Base-by-base conservation (phyloP, 257 asterid species). In the Marsdenia floribunda region DNA sequence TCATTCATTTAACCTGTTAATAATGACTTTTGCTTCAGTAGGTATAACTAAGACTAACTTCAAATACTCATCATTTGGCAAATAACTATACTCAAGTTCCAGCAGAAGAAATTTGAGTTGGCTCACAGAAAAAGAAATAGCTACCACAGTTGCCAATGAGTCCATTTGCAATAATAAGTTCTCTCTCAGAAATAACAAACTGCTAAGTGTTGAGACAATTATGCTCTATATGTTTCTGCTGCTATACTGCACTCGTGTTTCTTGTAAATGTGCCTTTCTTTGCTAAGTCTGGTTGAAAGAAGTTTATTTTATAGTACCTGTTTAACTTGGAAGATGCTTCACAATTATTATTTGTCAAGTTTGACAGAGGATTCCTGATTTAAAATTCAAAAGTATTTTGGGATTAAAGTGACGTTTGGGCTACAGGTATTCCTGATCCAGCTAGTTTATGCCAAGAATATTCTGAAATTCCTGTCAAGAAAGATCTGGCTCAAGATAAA, bases 151-250 rank as follows among this genome's bases (percentile, higher is more conserved):
- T 18, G 10, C 58, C 66, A 80, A 68, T 68, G 83, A 75, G 53
- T 79, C 89, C 77, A 73, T 50, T 58, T 35, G 26, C 76, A 69
- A 79, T 44, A 63, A 55, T 64, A 81, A 79, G 80, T 79, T 50
- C 44, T 59, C 44, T 59, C 67, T 78, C 87, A 68, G 77, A 78
- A 72, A 79, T 77, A 74, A 70, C 63, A 65, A 70, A 42, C 58
- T 52, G 75, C 80, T 12, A 77, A 81, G 82, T 76, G 72, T 64
- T 74, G 74, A 59, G 80, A 83, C 79, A 74, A 75, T 76, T 42
- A 73, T 68, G 76, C 75, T 74, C 74, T 76, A 26, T 81, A 85
- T 88, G 85, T 77, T 84, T 29, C 68, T 42, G 57, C 53, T 9
- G 73, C 21, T 61, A 26, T 75, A 68, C 61, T 61, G 49, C 82